phyloP scores from a whole-genome alignment of 2,329 filamentous ascomycete genomes.

The Xylaria sp. region DNA sequence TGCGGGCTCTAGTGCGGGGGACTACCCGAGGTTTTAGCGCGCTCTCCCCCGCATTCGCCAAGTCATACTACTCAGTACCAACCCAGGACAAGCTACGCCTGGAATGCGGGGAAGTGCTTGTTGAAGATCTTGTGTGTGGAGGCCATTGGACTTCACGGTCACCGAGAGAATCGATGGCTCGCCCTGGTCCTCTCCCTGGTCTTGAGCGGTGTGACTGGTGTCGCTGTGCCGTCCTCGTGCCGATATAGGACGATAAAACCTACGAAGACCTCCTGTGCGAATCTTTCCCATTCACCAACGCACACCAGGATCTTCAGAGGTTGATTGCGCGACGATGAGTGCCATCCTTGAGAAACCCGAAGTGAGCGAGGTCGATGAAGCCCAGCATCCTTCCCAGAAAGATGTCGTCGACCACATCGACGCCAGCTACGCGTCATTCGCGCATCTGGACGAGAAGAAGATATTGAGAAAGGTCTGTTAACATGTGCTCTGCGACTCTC shows the following conservation, averaged over 20 bases:
- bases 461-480: slow-evolving; percentile 59
- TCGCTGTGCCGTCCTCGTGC: background rate
- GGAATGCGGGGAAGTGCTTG: slow-evolving; percentile 10
- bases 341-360: slow-evolving; percentile 28
- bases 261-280: background rate
- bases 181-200: too few relatives aligned
- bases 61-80: background rate
- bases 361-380: slow-evolving; percentile 25
- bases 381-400: slow-evolving; percentile 19
- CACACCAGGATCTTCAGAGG: background rate
- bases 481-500: background rate
- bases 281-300: background rate
- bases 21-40: too few relatives aligned
- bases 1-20: background rate
- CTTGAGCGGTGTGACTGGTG: background rate
- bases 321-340: slow-evolving; percentile 27
- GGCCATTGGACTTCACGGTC: background rate
- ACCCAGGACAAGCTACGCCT: background rate
- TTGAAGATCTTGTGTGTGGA: slow-evolving; percentile 6
- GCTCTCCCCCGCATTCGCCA: slow-evolving; percentile 6
- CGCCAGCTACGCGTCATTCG: slow-evolving; percentile 38
- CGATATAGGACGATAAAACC: background rate
- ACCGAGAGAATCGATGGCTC: background rate
- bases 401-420: slow-evolving; percentile 33
- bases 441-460: slow-evolving; percentile 60